phyloP scores from a whole-genome alignment of 495 filamentous ascomycete genomes.

The Xylaria longipes region DNA sequence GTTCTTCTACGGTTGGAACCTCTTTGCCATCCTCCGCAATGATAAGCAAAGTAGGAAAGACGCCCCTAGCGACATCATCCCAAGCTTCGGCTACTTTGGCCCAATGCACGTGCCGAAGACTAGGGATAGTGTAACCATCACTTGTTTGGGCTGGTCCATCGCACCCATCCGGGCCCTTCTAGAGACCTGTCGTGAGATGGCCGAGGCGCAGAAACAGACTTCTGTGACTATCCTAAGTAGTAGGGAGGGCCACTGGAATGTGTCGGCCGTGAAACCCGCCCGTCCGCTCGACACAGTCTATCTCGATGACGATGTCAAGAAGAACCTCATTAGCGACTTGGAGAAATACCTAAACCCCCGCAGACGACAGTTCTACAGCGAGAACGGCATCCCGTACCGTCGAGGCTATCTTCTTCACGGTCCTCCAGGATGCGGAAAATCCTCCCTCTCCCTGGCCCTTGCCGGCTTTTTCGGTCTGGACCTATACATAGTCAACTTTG shows the following conservation, averaged over 20 bases:
- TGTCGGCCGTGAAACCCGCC: conserved; percentile 16
- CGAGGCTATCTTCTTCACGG: conserved; percentile 84
- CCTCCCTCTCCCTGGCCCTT: conserved; percentile 55
- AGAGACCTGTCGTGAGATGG: conserved; percentile 43
- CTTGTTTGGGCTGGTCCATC: conserved; percentile 47
- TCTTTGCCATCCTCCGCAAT: conserved; percentile 46
- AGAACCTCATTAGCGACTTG: conserved; percentile 68
- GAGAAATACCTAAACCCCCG: conserved; percentile 75
- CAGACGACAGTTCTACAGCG: conserved; percentile 69
- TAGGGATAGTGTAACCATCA: conserved; percentile 47
- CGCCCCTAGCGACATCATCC: neutral
- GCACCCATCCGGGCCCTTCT: conserved; percentile 48
- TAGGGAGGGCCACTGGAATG: neutral
- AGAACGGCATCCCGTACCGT: conserved; percentile 66
- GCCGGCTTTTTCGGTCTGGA: conserved; percentile 63
- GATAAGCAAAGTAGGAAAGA: conserved; percentile 14
- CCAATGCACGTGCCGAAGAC: conserved; percentile 39
- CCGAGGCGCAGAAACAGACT: conserved; percentile 43
- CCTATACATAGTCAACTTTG: conserved; percentile 60
- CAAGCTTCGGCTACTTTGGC: conserved; percentile 20
- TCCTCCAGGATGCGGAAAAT: conserved; percentile 71
- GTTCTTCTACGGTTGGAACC: conserved; percentile 42
- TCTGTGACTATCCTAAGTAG: conserved; percentile 41
- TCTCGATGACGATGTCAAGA: conserved; percentile 68
- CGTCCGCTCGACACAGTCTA: conserved; percentile 75